Evolutionary conservation across 2,329 filamentous ascomycete genomes (phyloP).

Genomic region (Chaetomium globosum): DNA sequence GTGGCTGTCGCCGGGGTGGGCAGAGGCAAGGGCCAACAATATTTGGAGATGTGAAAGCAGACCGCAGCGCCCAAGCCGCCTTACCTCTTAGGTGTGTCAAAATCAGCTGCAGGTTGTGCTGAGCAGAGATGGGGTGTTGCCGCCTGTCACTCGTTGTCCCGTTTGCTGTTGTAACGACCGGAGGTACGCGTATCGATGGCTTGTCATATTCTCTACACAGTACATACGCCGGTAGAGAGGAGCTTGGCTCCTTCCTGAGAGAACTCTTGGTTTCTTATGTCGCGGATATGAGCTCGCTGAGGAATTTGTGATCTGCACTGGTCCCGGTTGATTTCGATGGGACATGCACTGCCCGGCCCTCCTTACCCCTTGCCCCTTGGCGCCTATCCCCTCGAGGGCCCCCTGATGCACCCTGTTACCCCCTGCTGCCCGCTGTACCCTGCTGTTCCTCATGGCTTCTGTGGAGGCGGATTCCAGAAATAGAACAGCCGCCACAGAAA

Average conservation of each 20-base stretch:
- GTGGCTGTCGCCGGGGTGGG: conserved; percentile 17
- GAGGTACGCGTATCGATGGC: not conserved
- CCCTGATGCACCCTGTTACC: not conserved
- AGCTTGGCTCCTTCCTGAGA: not conserved
- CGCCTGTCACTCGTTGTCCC: not conserved
- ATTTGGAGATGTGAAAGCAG: not conserved
- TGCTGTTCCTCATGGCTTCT: conserved; percentile 4
- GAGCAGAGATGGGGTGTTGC: not conserved
- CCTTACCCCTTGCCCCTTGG: not conserved
- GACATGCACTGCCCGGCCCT: conserved; percentile 16
- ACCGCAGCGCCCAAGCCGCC: not conserved
- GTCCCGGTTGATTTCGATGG: conserved; percentile 6
- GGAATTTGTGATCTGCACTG: conserved; percentile 15
- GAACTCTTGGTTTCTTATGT: not conserved
- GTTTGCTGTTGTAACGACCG: not conserved
- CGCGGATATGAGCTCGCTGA: not conserved
- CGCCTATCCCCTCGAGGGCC: not conserved
- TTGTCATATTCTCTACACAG: not conserved
- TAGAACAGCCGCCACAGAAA: conserved; percentile 20
- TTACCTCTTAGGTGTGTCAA: not conserved
- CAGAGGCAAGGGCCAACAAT: not conserved
- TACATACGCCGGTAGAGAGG: not conserved
- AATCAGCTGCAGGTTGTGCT: conserved; percentile 3
- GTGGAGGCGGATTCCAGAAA: conserved; percentile 24
- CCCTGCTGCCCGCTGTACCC: not conserved